phyloP scores from a whole-genome alignment of 768 basidiomycete species.

The Phylloporus sp. region DNA sequence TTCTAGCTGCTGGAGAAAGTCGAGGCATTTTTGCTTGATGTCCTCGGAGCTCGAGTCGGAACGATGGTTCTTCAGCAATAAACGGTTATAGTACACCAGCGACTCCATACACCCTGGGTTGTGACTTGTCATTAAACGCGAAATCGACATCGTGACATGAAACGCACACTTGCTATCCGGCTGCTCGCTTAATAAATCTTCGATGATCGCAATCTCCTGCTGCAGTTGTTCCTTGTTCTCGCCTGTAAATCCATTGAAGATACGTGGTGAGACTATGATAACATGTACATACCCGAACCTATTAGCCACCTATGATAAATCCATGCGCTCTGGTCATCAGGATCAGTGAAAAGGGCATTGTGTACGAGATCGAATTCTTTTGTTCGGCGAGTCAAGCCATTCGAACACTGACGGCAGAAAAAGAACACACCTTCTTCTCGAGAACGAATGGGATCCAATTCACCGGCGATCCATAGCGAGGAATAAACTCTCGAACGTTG shows the following conservation, averaged over 20 bases:
- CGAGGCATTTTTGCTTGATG: constrained; percentile 42
- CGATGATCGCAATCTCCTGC: constrained; percentile 73
- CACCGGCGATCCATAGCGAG: constrained; percentile 57
- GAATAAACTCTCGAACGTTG: constrained; percentile 81
- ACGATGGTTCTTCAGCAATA: constrained; percentile 52
- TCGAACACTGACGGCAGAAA: not conserved
- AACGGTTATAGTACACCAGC: constrained; percentile 72
- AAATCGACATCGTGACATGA: not conserved
- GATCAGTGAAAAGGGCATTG: constrained; percentile 96
- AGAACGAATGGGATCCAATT: constrained; percentile 47
- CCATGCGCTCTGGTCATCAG: constrained; percentile 95
- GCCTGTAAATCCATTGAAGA: constrained; percentile 38
- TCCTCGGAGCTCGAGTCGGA: constrained; percentile 33
- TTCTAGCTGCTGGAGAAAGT: constrained; percentile 52
- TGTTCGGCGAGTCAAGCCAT: not conserved
- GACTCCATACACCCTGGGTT: constrained; percentile 89
- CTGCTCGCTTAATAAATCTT: constrained; percentile 82
- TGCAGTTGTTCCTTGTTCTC: constrained; percentile 52
- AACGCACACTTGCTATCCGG: constrained; percentile 89
- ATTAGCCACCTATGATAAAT: constrained; percentile 98
- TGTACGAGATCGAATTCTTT: constrained; percentile 91
- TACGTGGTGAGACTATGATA: not conserved
- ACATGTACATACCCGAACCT: constrained; percentile 53
- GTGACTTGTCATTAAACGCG: not conserved
- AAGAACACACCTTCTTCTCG: constrained; percentile 60